Evolutionary conservation across 2,329 filamentous ascomycete species (phyloP).

Genomic region (Penicillium sp.): DNA sequence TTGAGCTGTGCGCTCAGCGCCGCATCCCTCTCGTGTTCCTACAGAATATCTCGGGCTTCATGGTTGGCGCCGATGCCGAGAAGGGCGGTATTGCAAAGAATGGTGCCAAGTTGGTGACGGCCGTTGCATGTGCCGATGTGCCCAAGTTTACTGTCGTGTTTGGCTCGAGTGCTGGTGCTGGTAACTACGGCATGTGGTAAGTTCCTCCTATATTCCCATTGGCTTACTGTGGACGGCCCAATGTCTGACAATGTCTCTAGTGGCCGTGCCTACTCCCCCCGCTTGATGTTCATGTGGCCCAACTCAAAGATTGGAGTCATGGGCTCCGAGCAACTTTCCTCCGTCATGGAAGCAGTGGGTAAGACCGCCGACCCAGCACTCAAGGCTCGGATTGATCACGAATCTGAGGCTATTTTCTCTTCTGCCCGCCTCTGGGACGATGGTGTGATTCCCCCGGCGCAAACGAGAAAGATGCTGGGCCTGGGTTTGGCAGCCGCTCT

Average conservation of each 20-base stretch:
- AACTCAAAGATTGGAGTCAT: constrained; percentile 96
- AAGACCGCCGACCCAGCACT: constrained; percentile 78
- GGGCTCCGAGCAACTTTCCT: constrained; percentile 87
- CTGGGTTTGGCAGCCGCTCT: constrained; percentile 72
- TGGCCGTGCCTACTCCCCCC: constrained; percentile 86
- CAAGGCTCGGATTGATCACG: constrained; percentile 80
- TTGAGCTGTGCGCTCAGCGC: constrained; percentile 89
- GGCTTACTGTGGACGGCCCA: background rate
- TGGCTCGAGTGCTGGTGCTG: constrained; percentile 89
- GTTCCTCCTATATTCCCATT: constrained; percentile 28
- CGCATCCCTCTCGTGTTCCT: constrained; percentile 89
- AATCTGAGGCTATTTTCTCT: constrained; percentile 87
- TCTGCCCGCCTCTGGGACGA: constrained; percentile 91
- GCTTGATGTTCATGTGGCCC: constrained; percentile 96
- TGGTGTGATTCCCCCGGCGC: constrained; percentile 75
- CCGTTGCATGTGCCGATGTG: constrained; percentile 89
- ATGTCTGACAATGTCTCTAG: constrained; percentile 42
- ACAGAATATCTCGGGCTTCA: constrained; percentile 97
- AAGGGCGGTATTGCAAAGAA: constrained; percentile 96
- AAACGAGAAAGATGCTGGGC: constrained; percentile 72
- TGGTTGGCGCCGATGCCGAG: constrained; percentile 93
- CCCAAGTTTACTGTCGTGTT: constrained; percentile 97
- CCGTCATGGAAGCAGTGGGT: constrained; percentile 94
- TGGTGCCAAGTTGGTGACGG: constrained; percentile 93
- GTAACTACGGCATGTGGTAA: constrained; percentile 96